phyloP scores from a whole-genome alignment of 2,329 filamentous ascomycete genomes.

The Elsinoe fawcettii region DNA sequence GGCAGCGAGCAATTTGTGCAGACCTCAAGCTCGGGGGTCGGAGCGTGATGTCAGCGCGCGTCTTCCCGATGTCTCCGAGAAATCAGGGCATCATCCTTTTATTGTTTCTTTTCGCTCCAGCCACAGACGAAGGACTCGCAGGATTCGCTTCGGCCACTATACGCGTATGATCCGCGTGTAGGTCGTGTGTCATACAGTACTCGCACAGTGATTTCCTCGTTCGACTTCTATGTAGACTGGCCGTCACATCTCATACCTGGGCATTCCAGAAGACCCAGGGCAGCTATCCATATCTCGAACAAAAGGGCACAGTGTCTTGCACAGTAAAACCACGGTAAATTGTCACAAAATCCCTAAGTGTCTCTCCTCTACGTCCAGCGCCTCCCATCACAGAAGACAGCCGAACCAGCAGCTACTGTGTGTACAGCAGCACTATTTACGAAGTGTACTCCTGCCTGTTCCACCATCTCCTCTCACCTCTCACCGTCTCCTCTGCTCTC shows the following conservation, averaged over 20 bases:
- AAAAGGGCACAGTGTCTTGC: background rate
- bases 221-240: too few species aligned
- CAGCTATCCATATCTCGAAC: background rate
- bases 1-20: background rate
- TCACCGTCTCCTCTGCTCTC: background rate
- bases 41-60: constrained; percentile 4
- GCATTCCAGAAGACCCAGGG: too few species aligned
- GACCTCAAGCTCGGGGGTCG: background rate
- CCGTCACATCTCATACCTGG: too few species aligned
- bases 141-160: background rate
- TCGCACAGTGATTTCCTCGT: too few species aligned
- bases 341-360: constrained; percentile 1
- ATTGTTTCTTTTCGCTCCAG: background rate
- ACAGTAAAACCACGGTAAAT: background rate
- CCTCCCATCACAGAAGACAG: background rate
- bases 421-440: constrained; percentile 14
- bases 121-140: background rate
- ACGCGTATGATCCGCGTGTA: constrained; percentile 2
- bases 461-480: background rate
- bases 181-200: too few species aligned
- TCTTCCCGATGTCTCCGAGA: constrained; percentile 1
- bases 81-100: constrained; percentile 10
- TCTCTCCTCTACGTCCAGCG: background rate
- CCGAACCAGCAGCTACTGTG: constrained; percentile 7
- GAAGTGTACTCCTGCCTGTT: constrained; percentile 5